Evolutionary conservation across 495 filamentous ascomycete species (phyloP).

Genomic region (Thermochaetoides thermophila): DNA sequence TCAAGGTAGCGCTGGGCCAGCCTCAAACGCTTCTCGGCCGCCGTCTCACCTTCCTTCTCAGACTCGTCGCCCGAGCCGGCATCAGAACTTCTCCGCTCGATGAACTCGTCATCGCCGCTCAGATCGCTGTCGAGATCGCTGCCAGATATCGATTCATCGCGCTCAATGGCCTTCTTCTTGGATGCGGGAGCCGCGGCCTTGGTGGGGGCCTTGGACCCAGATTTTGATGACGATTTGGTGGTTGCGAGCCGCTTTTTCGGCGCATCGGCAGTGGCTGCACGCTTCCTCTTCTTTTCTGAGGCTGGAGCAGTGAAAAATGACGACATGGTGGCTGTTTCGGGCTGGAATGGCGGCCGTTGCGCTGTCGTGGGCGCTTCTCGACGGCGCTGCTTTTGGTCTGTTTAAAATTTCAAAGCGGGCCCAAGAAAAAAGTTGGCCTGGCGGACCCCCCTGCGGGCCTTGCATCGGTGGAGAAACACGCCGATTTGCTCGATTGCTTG

Average conservation of each 20-base stretch:
- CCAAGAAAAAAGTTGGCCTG: slow-evolving; percentile 12
- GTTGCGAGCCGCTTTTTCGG: slow-evolving; percentile 34
- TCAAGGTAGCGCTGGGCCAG: slow-evolving; percentile 88
- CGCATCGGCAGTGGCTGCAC: slow-evolving; percentile 23
- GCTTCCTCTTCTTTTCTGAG: slow-evolving; percentile 70
- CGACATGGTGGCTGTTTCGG: slow-evolving; percentile 40
- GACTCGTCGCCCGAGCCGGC: slow-evolving; percentile 34
- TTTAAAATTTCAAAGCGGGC: slow-evolving; percentile 15
- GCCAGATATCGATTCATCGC: slow-evolving; percentile 70
- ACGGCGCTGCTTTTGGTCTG: slow-evolving; percentile 5
- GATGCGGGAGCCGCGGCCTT: slow-evolving; percentile 31
- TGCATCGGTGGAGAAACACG: slow-evolving; percentile 13
- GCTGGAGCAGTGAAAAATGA: slow-evolving; percentile 74
- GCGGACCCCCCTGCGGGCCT: too few species aligned
- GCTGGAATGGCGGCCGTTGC: slow-evolving; percentile 3
- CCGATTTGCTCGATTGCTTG: too few species aligned
- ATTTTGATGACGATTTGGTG: slow-evolving; percentile 19
- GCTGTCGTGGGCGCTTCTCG: slow-evolving; percentile 5
- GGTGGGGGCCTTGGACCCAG: slow-evolving; percentile 27
- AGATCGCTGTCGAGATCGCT: slow-evolving; percentile 51
- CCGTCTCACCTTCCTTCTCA: slow-evolving; percentile 59
- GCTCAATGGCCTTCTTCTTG: slow-evolving; percentile 41
- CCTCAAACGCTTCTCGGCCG: slow-evolving; percentile 69
- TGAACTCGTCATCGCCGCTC: slow-evolving; percentile 17
- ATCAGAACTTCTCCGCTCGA: slow-evolving; percentile 28